Base-by-base conservation (phyloP, 1,139 yeast genomes). In the Taphrina deformans region DNA sequence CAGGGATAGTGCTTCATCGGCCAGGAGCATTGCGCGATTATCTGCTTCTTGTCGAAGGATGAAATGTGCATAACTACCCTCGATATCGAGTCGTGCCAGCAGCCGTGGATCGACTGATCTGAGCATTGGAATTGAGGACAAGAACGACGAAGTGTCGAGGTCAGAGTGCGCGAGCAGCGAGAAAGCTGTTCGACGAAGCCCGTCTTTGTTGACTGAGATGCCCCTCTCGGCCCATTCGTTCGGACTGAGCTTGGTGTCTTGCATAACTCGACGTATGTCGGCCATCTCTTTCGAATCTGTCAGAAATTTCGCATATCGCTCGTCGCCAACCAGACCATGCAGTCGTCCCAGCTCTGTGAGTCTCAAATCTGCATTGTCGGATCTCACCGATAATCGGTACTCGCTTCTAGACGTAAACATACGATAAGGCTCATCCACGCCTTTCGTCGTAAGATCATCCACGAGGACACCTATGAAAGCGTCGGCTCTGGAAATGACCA, bases 361-460 rank as follows among this genome's bases (percentile, higher is more conserved):
- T 67, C 99, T 79, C 66, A 81, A 75, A 73, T 95, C 98, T 0
- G 99, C 99, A 77, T 93, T 95, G 75, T 95, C 99, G 0, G 97
- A 86, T 67, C 99, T 80, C 7, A 91, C 88, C 31, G 92, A 86
- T 51, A 95, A 84, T 72, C 99, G 80, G 75, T 90, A 95, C 74
- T 95, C 99, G 0, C 96, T 89, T 65, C 99, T 82, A 1, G 97
- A 90, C 0, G 99, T 95, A 73, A 95, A 95, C 99, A 95, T 95
- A 69, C 99, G 80, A 74, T 95, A 95, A 0, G 99, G 99, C 74
- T 95, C 99, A 68, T 88, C 92, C 0, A 95, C 97, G 21, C 99
- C 99, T 76, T 91, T 90, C 0, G 97, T 92, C 44, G 91, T 88
- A 70, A 95, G 79, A 76, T 95, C 99, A 75, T 95, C 99, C 52